Conservation (phyloP, 148 eudicot genomes). For the Rhododendron griersonianum region DNA sequence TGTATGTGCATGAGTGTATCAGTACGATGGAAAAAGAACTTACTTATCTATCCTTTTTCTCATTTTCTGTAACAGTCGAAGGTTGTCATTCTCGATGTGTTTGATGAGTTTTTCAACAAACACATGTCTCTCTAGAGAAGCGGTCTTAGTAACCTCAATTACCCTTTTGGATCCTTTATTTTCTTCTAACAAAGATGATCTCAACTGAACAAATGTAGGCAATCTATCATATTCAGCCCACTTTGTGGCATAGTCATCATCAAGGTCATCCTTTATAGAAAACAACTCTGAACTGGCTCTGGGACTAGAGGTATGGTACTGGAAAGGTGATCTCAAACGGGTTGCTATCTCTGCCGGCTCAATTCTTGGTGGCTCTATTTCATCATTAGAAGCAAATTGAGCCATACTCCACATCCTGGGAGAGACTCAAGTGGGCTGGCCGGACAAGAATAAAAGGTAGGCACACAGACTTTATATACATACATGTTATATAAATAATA, state of each 20-base stretch:
- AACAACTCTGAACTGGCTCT: conserved; percentile 26
- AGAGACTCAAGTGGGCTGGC: conserved; percentile 1
- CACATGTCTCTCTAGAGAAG: conserved; percentile 52
- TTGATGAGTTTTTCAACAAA: conserved; percentile 78
- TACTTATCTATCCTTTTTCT: conserved; percentile 73
- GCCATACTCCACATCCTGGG: conserved; percentile 25
- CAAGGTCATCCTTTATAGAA: conserved; percentile 30
- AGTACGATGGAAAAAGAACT: conserved; percentile 9
- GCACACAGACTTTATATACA: background rate
- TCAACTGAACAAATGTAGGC: conserved; percentile 63
- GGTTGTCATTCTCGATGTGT: conserved; percentile 79
- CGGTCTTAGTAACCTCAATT: conserved; percentile 57
- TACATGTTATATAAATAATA: background rate
- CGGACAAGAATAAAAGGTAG: background rate
- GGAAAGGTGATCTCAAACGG: conserved; percentile 40
- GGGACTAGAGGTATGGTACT: conserved; percentile 31
- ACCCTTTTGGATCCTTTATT: conserved; percentile 37
- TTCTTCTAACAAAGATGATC: conserved; percentile 54
- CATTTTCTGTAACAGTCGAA: conserved; percentile 60
- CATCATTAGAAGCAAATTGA: conserved; percentile 30
- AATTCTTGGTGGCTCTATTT: conserved; percentile 27
- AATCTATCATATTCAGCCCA: conserved; percentile 67
- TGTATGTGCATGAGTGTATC: background rate
- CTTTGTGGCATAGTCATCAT: conserved; percentile 33
- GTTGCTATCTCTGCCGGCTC: conserved; percentile 43